A percentile compares a stretch with the other conserved stretches of the same genome.
Conservation (phyloP, 768 basidiomycete species). For the Leccinum incarnatum region DNA sequence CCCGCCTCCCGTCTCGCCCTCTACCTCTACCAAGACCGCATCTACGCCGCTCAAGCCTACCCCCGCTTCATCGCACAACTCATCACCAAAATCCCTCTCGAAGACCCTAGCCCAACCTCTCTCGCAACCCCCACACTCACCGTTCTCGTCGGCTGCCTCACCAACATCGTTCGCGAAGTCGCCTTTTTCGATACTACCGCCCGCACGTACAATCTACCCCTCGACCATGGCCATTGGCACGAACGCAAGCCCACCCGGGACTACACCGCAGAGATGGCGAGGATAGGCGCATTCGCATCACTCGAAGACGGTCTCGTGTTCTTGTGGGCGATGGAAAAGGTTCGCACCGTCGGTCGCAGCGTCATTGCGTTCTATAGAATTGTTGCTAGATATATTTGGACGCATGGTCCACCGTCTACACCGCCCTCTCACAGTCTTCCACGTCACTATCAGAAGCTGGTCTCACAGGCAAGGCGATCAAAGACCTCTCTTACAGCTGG, state of each 20-base stretch:
- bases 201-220: constrained; percentile 40
- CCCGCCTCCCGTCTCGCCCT: constrained; percentile 46
- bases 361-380: too few species aligned
- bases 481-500: too few species aligned
- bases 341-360: too few species aligned
- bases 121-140: constrained; percentile 37
- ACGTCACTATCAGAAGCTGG: too few species aligned
- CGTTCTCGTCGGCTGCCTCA: constrained; percentile 49
- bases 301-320: constrained; percentile 67
- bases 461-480: too few species aligned
- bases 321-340: too few species aligned
- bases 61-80: constrained; percentile 68
- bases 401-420: too few species aligned
- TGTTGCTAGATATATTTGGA: too few species aligned
- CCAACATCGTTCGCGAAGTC: constrained; percentile 57
- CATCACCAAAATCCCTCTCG: constrained; percentile 54
- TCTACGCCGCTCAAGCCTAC: constrained; percentile 74
- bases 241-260: constrained; percentile 62
- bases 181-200: constrained; percentile 60
- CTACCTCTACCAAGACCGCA: constrained; percentile 71
- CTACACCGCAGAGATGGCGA: constrained; percentile 71
- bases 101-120: constrained; percentile 6
- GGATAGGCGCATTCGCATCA: constrained; percentile 42
- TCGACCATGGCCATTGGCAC: constrained; percentile 39
- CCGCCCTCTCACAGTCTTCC: too few species aligned